A percentile compares a stretch with the other conserved stretches of the same genome.
Conservation (phyloP, 2,329 filamentous ascomycete genomes). For the Cladophialophora bantiana region DNA sequence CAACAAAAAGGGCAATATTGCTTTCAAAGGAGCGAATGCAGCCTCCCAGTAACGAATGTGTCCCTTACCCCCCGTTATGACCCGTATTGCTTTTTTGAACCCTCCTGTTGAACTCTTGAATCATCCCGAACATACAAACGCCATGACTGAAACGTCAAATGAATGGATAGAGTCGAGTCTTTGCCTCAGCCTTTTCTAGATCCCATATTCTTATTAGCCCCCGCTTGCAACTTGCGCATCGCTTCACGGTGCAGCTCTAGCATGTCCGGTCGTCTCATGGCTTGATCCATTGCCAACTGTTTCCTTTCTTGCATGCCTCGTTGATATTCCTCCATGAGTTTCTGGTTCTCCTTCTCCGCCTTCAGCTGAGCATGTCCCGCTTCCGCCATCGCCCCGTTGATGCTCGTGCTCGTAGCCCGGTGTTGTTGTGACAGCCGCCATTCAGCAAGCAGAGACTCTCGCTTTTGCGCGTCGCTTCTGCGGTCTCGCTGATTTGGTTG, state of each 20-base stretch:
- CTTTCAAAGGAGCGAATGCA: slow-evolving; percentile 5
- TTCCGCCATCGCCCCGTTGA: slow-evolving; percentile 46
- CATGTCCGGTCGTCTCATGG: slow-evolving; percentile 78
- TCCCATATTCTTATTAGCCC: slow-evolving; percentile 52
- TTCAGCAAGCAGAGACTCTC: slow-evolving; percentile 66
- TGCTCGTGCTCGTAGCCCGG: slow-evolving; percentile 50
- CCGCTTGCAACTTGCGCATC: slow-evolving; percentile 78
- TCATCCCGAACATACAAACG: background rate
- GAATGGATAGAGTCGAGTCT: slow-evolving; percentile 7
- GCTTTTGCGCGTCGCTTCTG: slow-evolving; percentile 26
- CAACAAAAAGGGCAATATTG: background rate
- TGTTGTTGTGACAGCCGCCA: slow-evolving; percentile 73
- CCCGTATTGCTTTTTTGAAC: slow-evolving; percentile 10
- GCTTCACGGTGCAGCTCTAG: slow-evolving; percentile 78
- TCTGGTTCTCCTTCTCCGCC: slow-evolving; percentile 68
- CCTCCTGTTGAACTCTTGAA: background rate
- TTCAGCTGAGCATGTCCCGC: slow-evolving; percentile 57
- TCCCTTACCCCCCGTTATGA: background rate
- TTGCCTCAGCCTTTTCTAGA: slow-evolving; percentile 15
- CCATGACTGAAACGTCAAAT: background rate
- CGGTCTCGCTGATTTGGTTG: slow-evolving; percentile 31
- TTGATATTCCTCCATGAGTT: slow-evolving; percentile 65
- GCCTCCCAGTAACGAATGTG: background rate
- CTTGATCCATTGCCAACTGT: slow-evolving; percentile 72
- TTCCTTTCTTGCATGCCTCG: slow-evolving; percentile 64